Base-by-base conservation (phyloP, 371 early-diverging fungal species). In the Coemansia sp. region DNA sequence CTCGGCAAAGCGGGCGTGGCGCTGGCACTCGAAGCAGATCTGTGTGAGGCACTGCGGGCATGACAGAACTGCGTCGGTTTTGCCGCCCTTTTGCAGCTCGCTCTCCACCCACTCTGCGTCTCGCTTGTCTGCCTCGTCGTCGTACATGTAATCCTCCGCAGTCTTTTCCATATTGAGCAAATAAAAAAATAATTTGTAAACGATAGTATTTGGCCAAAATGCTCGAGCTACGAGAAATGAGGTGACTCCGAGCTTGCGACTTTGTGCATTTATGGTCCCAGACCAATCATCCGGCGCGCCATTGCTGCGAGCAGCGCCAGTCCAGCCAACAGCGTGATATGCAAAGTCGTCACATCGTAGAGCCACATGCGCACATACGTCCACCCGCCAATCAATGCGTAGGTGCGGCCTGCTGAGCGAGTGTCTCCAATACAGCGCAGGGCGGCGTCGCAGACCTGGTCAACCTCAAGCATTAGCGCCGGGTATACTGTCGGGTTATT, bases 11-110 rank as follows among this genome's bases (percentile, higher is more conserved):
- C 55, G 36, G 2, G 60, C 42, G 10, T 77, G 78, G 4, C 29
- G 49, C 46, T 74, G 74, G 38, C 74, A 74, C 5, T 57, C 60
- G 58, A 74, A 74, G 48, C 74, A 74, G 29, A 74, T 49, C 51
- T 74, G 74, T 5, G 48, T 55, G 6, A 74, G 65, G 62, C 74
- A 74, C 47, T 47, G 36, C 9, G 74, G 69, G 44, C 74, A 74
- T 3, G 69, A 53, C 14, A 74, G 74, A 10, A 74, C 59, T 0
- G 74, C 74, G 36, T 74, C 74, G 2, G 65, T 69, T n/a, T n/a
- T n/a, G n/a, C n/a, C n/a, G n/a, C n/a, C n/a, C n/a, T n/a, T n/a
- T n/a, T n/a, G n/a, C n/a, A n/a, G n/a, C n/a, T n/a, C n/a, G n/a
- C n/a, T n/a, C n/a, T n/a, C n/a, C n/a, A n/a, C n/a, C n/a, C n/a